These are phyloP conservation scores for Chytriomyces hyalinus DNA, from an alignment of 192 early-diverging fungal genomes.

Conservation along the genomic window DNA sequence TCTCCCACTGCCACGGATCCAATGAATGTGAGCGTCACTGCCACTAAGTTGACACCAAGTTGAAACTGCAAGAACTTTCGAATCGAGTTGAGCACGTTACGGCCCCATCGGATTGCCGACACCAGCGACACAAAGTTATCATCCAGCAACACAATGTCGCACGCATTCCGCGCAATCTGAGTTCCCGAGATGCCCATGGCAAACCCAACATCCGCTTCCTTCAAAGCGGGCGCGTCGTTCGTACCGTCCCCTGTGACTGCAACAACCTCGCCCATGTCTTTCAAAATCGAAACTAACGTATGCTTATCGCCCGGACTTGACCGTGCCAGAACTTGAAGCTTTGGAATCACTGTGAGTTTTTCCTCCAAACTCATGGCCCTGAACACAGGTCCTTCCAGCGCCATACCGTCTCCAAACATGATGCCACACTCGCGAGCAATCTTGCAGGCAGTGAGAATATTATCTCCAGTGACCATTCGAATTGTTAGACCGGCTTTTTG, in stretches of 20 bases:
- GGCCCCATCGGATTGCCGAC: slow-evolving; percentile 61
- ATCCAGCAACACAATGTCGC: slow-evolving; percentile 65
- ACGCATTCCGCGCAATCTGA: slow-evolving; percentile 66
- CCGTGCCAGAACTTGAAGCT: slow-evolving; percentile 62
- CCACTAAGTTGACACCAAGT: slow-evolving; percentile 62
- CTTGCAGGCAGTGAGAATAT: slow-evolving; percentile 65
- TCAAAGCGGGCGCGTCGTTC: slow-evolving; percentile 55
- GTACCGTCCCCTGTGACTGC: slow-evolving; percentile 70
- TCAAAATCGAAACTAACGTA: slow-evolving; percentile 57
- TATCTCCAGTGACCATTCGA: slow-evolving; percentile 69
- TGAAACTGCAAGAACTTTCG: slow-evolving; percentile 71
- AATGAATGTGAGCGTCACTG: slow-evolving; percentile 62
- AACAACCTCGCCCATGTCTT: slow-evolving; percentile 62
- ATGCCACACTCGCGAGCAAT: slow-evolving; percentile 64
- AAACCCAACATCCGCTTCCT: slow-evolving; percentile 68
- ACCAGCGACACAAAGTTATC: slow-evolving; percentile 70
- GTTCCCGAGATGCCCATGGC: slow-evolving; percentile 69
- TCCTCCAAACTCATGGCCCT: slow-evolving; percentile 55
- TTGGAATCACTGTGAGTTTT: slow-evolving; percentile 54
- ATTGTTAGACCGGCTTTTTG: slow-evolving; percentile 60
- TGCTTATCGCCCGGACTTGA: slow-evolving; percentile 61
- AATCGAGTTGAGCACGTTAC: slow-evolving; percentile 64
- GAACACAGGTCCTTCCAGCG: slow-evolving; percentile 65
- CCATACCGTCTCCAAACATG: slow-evolving; percentile 57
- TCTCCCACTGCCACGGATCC: slow-evolving; percentile 54